Conservation (phyloP, 495 filamentous ascomycete species). For the Penicillium desertorum region DNA sequence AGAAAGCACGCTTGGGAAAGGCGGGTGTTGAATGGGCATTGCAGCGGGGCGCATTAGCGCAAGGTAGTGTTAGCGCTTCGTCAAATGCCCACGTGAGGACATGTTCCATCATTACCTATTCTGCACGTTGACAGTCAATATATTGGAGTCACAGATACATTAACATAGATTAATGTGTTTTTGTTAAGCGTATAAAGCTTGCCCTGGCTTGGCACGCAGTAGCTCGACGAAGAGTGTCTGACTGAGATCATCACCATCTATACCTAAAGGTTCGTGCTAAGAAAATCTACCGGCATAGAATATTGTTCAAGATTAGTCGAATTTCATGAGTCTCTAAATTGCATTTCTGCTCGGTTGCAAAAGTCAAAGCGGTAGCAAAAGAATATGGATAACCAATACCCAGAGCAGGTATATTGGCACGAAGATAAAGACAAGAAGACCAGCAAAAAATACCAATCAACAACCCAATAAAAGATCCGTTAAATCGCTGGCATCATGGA, state of each 20-base stretch:
- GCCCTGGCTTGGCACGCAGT: no score
- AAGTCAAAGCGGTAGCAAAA: background rate
- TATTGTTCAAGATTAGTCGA: background rate
- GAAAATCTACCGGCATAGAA: background rate
- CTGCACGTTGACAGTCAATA: no score
- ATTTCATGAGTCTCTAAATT: background rate
- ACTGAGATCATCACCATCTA: background rate
- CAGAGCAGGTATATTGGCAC: background rate
- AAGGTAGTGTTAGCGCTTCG: background rate
- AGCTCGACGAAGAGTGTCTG: no score
- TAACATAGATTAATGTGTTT: no score
- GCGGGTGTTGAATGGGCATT: background rate
- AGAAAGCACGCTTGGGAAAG: background rate
- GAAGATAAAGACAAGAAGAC: background rate
- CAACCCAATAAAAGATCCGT: slow-evolving; percentile 6
- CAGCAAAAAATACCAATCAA: background rate
- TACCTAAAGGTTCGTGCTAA: background rate
- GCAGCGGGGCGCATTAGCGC: background rate
- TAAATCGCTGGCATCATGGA: slow-evolving; percentile 4
- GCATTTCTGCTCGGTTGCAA: background rate
- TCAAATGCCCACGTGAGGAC: background rate
- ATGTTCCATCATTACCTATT: no score
- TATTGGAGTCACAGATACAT: no score
- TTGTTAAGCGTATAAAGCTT: no score
- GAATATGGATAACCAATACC: background rate